Conservation (phyloP, 306 rosid genomes). For the Erythrophleum fordii region DNA sequence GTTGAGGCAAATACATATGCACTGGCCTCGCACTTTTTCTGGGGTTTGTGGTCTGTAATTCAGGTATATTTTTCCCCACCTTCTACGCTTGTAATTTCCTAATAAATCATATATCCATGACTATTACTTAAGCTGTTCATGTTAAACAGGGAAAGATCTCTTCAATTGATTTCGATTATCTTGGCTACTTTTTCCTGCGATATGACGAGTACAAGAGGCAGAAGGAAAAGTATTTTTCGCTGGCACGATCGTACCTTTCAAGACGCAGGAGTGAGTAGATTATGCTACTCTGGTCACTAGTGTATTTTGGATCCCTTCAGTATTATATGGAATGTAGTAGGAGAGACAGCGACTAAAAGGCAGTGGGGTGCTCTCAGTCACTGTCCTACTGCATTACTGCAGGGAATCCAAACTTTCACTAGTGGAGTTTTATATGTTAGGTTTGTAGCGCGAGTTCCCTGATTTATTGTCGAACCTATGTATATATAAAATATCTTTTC, state of each 20-base stretch:
- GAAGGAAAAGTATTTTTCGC: slow-evolving; percentile 53
- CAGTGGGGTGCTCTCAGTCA: no score
- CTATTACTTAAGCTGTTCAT: slow-evolving; percentile 13
- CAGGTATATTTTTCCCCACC: slow-evolving; percentile 62
- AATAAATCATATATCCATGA: background rate
- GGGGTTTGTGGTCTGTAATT: slow-evolving; percentile 91
- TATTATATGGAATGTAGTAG: no score
- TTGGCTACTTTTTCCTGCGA: slow-evolving; percentile 77
- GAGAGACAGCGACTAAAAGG: no score
- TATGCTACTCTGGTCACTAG: slow-evolving; percentile 2
- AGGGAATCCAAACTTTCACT: no score
- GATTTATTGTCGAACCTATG: slow-evolving; percentile 9
- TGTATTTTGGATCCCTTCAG: slow-evolving; percentile 24
- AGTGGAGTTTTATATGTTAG: no score
- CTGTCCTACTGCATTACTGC: no score
- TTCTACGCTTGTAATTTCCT: slow-evolving; percentile 16
- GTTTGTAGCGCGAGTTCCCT: slow-evolving; percentile 29
- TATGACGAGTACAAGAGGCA: slow-evolving; percentile 72
- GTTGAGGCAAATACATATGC: slow-evolving; percentile 74
- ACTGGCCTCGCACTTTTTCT: slow-evolving; percentile 77
- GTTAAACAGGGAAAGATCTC: slow-evolving; percentile 73
- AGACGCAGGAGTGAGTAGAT: slow-evolving; percentile 37
- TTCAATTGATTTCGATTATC: slow-evolving; percentile 75
- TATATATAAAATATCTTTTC: background rate
- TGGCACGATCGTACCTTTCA: slow-evolving; percentile 60